phyloP scores from a whole-genome alignment of 2,329 filamentous ascomycete species.

The Aspergillus sp. region DNA sequence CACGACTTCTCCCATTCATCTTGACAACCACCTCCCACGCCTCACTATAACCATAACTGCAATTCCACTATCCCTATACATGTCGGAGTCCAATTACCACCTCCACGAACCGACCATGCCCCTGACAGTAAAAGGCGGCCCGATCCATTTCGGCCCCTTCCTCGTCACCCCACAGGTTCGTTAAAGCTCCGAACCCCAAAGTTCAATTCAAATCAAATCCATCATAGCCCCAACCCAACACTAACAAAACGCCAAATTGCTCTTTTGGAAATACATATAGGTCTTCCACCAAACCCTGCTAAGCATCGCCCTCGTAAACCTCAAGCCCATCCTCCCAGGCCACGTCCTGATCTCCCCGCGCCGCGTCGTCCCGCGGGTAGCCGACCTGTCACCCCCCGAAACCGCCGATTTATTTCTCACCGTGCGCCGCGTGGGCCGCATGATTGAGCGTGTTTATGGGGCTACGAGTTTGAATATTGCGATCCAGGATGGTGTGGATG shows the following conservation, averaged over 20 bases:
- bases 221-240: neutral
- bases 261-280: constrained; percentile 44
- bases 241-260: neutral
- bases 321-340: constrained; percentile 89
- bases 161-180: constrained; percentile 71
- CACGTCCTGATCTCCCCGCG: constrained; percentile 88
- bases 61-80: neutral
- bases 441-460: constrained; percentile 63
- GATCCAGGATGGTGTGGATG: constrained; percentile 86
- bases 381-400: constrained; percentile 70
- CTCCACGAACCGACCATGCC: constrained; percentile 11
- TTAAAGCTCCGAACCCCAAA: neutral
- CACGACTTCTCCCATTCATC: neutral
- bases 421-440: constrained; percentile 76
- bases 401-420: constrained; percentile 84
- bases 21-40: neutral
- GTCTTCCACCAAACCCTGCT: constrained; percentile 81
- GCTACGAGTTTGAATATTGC: constrained; percentile 86
- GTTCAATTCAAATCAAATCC: neutral
- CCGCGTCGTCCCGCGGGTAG: constrained; percentile 67
- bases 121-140: constrained; percentile 29
- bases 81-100: neutral
- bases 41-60: neutral
- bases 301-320: constrained; percentile 88
- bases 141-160: constrained; percentile 72